phyloP scores from a whole-genome alignment of 2,329 filamentous ascomycete species.

The Pezicula carpinea region DNA sequence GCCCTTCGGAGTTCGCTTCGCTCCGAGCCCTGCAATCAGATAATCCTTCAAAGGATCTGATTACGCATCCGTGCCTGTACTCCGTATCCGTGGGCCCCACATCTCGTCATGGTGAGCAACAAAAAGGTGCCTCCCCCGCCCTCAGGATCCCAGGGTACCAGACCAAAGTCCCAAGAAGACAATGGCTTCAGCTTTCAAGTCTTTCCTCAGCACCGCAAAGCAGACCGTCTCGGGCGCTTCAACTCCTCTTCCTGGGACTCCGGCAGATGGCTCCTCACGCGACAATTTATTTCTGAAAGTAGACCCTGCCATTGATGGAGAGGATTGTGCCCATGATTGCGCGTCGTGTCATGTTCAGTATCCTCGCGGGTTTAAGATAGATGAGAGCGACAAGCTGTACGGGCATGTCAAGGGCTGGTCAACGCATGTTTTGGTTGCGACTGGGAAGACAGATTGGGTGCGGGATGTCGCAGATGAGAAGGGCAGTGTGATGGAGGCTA shows the following conservation, averaged over 20 bases:
- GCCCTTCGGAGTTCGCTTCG: neutral
- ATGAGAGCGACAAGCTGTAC: constrained; percentile 75
- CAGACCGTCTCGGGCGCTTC: constrained; percentile 21
- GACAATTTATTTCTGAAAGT: constrained; percentile 66
- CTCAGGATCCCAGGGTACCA: neutral
- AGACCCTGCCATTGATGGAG: constrained; percentile 73
- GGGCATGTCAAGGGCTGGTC: constrained; percentile 82
- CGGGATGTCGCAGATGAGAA: constrained; percentile 83
- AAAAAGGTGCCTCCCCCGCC: constrained; percentile 1
- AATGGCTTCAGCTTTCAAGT: constrained; percentile 24
- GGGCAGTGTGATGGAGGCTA: constrained; percentile 76
- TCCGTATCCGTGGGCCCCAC: neutral
- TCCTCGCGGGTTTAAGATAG: constrained; percentile 67
- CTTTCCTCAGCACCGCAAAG: constrained; percentile 20
- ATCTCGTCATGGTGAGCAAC: constrained; percentile 4
- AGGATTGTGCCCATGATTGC: constrained; percentile 87
- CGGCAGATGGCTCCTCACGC: constrained; percentile 16
- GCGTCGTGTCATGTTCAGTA: constrained; percentile 73
- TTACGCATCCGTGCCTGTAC: neutral
- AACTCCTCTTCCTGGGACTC: constrained; percentile 19
- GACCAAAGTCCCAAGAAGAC: neutral
- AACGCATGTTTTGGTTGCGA: constrained; percentile 87
- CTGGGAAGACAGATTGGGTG: constrained; percentile 95
- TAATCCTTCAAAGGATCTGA: neutral
- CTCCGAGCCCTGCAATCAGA: neutral